A percentile compares a stretch with the other conserved stretches of the same genome.
These are phyloP conservation scores for Sordariomycetes sp. DNA, from an alignment of 2,329 filamentous ascomycete genomes.

Conservation along the genomic window DNA sequence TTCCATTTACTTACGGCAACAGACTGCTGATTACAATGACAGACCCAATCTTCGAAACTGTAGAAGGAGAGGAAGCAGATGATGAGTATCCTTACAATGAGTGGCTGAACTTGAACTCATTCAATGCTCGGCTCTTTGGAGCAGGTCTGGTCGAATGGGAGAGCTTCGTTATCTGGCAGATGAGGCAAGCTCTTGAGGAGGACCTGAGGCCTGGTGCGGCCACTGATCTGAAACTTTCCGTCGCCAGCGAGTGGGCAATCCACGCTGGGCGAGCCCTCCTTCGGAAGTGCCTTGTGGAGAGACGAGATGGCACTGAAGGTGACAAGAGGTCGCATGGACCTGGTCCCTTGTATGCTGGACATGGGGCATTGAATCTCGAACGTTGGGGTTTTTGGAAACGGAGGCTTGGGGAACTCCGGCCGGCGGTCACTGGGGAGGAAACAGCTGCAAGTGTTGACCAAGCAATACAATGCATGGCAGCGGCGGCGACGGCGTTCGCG, in stretches of 20 bases:
- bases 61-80: not conserved
- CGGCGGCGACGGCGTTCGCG: not conserved
- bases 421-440: not conserved
- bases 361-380: constrained; percentile 2
- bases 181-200: constrained; percentile 3
- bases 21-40: not conserved
- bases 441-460: constrained; percentile 1
- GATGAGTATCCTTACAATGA: constrained; percentile 1
- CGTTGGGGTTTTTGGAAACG: constrained; percentile 2
- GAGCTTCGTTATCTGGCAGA: constrained; percentile 3
- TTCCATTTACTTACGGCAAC: constrained; percentile 1
- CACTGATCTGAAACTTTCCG: too few relatives aligned
- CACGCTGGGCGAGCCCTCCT: too few relatives aligned
- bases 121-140: constrained; percentile 2
- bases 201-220: too few relatives aligned
- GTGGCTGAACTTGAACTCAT: constrained; percentile 2
- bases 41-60: constrained; percentile 1
- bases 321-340: constrained; percentile 1
- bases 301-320: constrained; percentile 1
- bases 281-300: constrained; percentile 2
- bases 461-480: constrained; percentile 2
- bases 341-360: not conserved
- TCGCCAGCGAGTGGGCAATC: too few relatives aligned
- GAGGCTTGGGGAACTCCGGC: constrained; percentile 2
- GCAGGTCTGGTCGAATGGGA: constrained; percentile 1